Evolutionary conservation across 2,329 filamentous ascomycete genomes (phyloP).

Genomic region (Verticillium nonalfalfae): DNA sequence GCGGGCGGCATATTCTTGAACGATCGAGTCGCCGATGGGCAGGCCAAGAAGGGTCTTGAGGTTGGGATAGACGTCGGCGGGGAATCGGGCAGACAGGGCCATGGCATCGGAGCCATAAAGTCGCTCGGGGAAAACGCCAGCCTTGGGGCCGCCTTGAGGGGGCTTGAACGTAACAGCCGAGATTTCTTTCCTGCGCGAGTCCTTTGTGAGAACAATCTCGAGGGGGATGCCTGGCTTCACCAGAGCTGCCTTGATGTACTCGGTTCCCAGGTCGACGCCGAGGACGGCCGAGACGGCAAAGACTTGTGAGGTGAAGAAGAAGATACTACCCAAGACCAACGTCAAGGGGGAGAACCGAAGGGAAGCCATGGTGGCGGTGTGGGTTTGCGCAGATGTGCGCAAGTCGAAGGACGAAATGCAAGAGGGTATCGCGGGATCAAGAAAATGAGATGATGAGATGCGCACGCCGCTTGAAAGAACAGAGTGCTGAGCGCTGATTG

Average conservation of each 20-base stretch:
- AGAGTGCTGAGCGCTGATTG: not conserved
- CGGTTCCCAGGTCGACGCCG: conserved; percentile 89
- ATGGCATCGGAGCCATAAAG: conserved; percentile 89
- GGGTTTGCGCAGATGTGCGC: not conserved
- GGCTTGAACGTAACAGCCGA: conserved; percentile 94
- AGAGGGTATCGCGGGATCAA: not conserved
- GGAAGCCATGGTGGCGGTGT: not conserved
- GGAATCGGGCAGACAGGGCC: conserved; percentile 79
- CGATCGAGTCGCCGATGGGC: conserved; percentile 49
- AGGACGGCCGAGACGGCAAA: conserved; percentile 66
- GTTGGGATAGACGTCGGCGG: conserved; percentile 90
- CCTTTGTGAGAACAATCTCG: conserved; percentile 96
- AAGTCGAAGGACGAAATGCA: not conserved
- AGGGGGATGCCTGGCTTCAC: conserved; percentile 96
- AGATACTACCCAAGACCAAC: conserved; percentile 30
- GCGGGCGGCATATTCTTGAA: conserved; percentile 64
- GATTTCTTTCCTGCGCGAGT: conserved; percentile 92
- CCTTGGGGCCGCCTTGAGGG: conserved; percentile 54
- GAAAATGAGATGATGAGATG: not conserved
- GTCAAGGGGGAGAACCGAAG: conserved; percentile 25
- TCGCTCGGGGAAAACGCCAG: conserved; percentile 73
- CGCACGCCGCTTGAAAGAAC: not conserved
- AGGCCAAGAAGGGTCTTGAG: conserved; percentile 87
- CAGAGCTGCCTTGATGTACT: conserved; percentile 92
- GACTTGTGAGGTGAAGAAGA: conserved; percentile 40